These are phyloP conservation scores for Rachicladosporium sp. DNA, from an alignment of 2,329 filamentous ascomycete genomes.

Conservation along the genomic window DNA sequence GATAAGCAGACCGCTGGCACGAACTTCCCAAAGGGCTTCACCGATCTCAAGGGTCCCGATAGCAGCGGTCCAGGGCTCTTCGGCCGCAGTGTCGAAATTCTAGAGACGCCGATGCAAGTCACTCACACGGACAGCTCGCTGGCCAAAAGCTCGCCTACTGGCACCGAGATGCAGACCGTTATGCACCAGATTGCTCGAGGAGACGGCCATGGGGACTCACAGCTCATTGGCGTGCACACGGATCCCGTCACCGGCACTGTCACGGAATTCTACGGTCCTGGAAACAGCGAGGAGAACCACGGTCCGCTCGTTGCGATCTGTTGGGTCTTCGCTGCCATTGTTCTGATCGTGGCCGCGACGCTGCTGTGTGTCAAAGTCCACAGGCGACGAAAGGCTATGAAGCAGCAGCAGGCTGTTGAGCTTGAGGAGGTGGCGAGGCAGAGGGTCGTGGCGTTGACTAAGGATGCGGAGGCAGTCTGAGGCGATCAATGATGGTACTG, in stretches of 20 bases:
- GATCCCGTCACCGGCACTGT: not conserved
- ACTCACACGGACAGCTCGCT: not conserved
- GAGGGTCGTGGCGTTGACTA: not conserved
- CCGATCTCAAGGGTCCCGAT: not conserved
- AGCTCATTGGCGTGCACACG: not conserved
- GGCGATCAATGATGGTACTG: not conserved
- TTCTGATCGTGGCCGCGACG: no score
- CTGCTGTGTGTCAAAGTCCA: not conserved
- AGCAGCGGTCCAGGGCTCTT: not conserved
- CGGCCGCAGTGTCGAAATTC: not conserved
- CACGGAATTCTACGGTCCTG: not conserved
- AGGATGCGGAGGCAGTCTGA: not conserved
- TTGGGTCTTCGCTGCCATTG: not conserved
- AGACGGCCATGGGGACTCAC: not conserved
- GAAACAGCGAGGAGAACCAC: not conserved
- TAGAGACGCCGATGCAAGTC: not conserved
- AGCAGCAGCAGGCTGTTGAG: conserved; percentile 1
- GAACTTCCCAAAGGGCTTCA: not conserved
- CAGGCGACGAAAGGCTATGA: not conserved
- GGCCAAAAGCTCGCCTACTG: not conserved
- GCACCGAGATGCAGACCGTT: not conserved
- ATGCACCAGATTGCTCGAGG: not conserved
- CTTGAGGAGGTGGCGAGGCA: not conserved
- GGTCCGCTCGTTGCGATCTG: not conserved
- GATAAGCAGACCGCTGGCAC: not conserved